Conservation (phyloP, 106 monocot species). For the Dioscorea zingiberensis region DNA sequence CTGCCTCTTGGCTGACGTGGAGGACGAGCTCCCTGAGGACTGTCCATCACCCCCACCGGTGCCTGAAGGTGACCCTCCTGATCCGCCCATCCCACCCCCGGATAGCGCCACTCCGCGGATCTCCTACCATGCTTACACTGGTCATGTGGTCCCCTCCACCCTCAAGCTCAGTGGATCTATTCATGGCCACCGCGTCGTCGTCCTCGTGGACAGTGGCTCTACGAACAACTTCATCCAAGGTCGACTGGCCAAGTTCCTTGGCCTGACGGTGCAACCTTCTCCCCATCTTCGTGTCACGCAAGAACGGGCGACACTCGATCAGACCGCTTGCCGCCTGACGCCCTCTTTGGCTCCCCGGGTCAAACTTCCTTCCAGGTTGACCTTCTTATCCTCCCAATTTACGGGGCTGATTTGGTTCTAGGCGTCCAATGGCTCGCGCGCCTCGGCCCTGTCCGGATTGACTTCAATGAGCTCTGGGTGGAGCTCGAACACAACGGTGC, state of each 20-base stretch:
- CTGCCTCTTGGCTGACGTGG: too few species aligned
- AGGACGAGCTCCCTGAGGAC: too few species aligned
- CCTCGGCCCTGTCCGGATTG: not conserved
- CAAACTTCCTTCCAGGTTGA: not conserved
- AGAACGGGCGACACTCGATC: not conserved
- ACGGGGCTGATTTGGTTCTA: not conserved
- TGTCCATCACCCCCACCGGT: too few species aligned
- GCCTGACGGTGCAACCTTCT: not conserved
- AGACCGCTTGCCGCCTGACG: not conserved
- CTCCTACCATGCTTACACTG: not conserved
- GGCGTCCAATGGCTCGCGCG: not conserved
- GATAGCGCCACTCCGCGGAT: not conserved
- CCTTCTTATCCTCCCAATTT: not conserved
- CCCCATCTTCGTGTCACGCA: not conserved
- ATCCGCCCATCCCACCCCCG: not conserved
- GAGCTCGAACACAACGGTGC: not conserved
- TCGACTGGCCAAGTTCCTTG: not conserved
- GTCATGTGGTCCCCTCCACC: not conserved
- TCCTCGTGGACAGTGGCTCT: not conserved
- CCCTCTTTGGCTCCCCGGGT: not conserved
- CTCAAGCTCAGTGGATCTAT: not conserved
- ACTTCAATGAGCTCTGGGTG: not conserved
- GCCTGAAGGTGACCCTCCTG: not conserved
- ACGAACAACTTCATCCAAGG: not conserved
- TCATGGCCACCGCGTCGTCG: not conserved